Percentiles rank a stretch among this genome's conserved stretches.
Conservation (phyloP, 73 alveolate species). For the Symbiodinium natans region DNA sequence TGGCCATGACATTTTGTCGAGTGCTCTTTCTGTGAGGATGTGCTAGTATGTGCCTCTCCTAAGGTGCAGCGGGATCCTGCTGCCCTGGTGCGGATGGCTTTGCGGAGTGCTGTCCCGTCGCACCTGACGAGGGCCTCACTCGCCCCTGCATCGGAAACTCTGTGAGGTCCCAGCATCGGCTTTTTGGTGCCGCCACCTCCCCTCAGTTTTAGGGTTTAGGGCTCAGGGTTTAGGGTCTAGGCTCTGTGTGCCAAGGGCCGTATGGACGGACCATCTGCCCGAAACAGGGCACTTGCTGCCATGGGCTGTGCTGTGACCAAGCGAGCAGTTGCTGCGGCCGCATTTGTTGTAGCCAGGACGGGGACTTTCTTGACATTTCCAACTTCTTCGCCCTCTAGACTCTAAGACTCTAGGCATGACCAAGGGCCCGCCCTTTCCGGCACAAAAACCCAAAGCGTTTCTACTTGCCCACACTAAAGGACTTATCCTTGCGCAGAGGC, state of each 20-base stretch:
- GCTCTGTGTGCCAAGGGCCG: neutral
- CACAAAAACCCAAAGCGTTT: too few relatives aligned
- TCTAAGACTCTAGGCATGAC: too few relatives aligned
- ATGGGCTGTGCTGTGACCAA: constrained; percentile 27
- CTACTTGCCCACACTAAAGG: too few relatives aligned
- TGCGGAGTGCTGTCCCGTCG: constrained; percentile 31
- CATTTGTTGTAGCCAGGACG: constrained; percentile 40
- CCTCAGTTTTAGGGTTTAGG: neutral
- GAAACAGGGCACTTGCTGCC: constrained; percentile 29
- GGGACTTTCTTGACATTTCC: too few relatives aligned
- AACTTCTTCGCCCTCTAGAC: too few relatives aligned
- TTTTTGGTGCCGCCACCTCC: neutral
- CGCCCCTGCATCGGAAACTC: constrained; percentile 36
- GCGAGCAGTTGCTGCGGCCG: constrained; percentile 34
- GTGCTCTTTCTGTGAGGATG: neutral
- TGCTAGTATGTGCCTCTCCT: neutral
- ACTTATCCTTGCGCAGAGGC: too few relatives aligned
- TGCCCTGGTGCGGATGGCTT: constrained; percentile 29
- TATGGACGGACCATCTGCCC: constrained; percentile 28
- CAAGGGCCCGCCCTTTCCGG: too few relatives aligned
- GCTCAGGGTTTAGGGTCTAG: neutral
- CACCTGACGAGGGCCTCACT: neutral
- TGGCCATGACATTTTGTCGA: neutral
- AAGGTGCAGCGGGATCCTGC: constrained; percentile 64
- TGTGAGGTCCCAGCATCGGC: neutral